These are phyloP conservation scores for Penicillium subrubescens DNA, from an alignment of 495 filamentous ascomycete species.

Conservation along the genomic window DNA sequence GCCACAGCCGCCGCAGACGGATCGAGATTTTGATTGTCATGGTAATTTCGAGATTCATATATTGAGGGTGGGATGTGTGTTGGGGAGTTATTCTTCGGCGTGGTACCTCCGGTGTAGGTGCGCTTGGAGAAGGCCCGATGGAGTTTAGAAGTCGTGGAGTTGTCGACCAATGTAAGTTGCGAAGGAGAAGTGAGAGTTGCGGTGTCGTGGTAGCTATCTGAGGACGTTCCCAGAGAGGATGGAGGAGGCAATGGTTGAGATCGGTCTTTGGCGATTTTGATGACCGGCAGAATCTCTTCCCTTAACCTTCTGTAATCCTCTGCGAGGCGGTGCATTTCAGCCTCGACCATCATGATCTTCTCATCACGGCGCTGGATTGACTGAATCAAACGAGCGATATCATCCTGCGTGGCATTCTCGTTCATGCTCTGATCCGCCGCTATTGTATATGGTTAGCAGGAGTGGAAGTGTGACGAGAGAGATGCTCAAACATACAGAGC, in stretches of 20 bases:
- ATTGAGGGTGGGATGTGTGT: slow-evolving; percentile 69
- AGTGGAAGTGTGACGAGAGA: background rate
- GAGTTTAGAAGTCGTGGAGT: slow-evolving; percentile 25
- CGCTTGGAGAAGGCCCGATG: slow-evolving; percentile 75
- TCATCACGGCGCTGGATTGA: slow-evolving; percentile 86
- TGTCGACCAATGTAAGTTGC: slow-evolving; percentile 38
- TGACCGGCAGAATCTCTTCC: slow-evolving; percentile 86
- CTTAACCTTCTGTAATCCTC: slow-evolving; percentile 84
- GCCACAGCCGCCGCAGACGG: slow-evolving; percentile 68
- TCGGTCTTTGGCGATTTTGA: slow-evolving; percentile 86
- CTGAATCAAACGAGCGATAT: slow-evolving; percentile 84
- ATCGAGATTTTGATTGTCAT: slow-evolving; percentile 55
- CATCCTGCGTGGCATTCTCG: slow-evolving; percentile 84
- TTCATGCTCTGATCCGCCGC: slow-evolving; percentile 89
- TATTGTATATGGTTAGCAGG: slow-evolving; percentile 36
- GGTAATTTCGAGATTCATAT: slow-evolving; percentile 55
- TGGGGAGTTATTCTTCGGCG: slow-evolving; percentile 79
- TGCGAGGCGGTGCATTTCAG: slow-evolving; percentile 75
- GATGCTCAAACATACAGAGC: slow-evolving; percentile 64
- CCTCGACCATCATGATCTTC: slow-evolving; percentile 75
- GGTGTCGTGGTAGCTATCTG: slow-evolving; percentile 37
- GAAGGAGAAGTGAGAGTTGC: slow-evolving; percentile 47
- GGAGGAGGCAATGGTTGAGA: slow-evolving; percentile 79
- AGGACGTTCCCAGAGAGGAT: slow-evolving; percentile 33
- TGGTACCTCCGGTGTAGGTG: slow-evolving; percentile 73